Conservation (phyloP, 2,329 filamentous ascomycete genomes). For the Sclerotinia subarctica region DNA sequence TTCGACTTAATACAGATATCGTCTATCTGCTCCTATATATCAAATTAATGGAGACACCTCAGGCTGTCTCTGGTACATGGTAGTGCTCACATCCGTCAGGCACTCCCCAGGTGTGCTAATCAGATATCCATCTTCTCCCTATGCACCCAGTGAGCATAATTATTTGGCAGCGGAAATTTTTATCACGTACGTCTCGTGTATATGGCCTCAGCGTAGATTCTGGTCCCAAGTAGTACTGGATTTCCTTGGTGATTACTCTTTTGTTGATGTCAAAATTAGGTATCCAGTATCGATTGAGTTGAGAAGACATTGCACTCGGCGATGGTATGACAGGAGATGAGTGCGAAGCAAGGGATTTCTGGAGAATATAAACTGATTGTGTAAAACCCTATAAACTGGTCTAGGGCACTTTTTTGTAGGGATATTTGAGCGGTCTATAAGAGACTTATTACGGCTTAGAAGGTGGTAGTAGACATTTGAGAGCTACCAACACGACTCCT, state of each 20-base stretch:
- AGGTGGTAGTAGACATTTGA: slow-evolving; percentile 9
- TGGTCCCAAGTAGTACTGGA: slow-evolving; percentile 57
- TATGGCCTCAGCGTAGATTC: slow-evolving; percentile 56
- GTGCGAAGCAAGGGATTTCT: background rate
- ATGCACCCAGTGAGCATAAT: slow-evolving; percentile 23
- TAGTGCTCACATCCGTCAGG: slow-evolving; percentile 54
- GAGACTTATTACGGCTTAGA: slow-evolving; percentile 5
- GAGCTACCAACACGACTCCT: background rate
- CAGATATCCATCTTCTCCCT: slow-evolving; percentile 61
- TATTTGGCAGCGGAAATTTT: slow-evolving; percentile 30
- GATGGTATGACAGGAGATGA: slow-evolving; percentile 22
- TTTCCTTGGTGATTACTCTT: slow-evolving; percentile 56
- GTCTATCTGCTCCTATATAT: slow-evolving; percentile 57
- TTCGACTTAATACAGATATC: slow-evolving; percentile 59
- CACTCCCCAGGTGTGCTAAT: slow-evolving; percentile 57
- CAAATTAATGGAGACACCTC: slow-evolving; percentile 20
- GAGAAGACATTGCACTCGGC: slow-evolving; percentile 36
- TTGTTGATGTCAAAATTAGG: slow-evolving; percentile 58
- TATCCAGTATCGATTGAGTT: slow-evolving; percentile 60
- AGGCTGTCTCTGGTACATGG: background rate
- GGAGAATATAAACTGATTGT: slow-evolving; percentile 24
- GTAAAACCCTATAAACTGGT: background rate
- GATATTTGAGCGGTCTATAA: slow-evolving; percentile 1
- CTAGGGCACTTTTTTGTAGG: slow-evolving; percentile 8
- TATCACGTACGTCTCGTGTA: slow-evolving; percentile 50